Conservation (phyloP, 257 asterid genomes). For the Avicennia marina region DNA sequence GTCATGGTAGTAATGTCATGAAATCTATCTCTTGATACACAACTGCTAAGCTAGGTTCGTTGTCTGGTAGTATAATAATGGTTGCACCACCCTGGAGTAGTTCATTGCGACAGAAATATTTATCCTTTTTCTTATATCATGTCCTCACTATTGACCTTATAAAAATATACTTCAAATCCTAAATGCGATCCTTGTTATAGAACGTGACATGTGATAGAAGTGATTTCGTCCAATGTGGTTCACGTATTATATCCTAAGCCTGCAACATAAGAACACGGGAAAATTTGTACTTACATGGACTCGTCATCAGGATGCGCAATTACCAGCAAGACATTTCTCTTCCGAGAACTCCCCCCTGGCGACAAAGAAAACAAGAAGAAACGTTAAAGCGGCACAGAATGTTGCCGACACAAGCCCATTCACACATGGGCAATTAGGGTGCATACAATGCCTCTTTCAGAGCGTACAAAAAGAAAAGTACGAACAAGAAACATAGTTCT, state of each 20-base stretch:
- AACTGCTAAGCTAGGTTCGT: not conserved
- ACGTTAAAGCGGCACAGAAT: not conserved
- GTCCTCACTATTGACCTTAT: not conserved
- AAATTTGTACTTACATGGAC: conserved; percentile 60
- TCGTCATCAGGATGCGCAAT: conserved; percentile 96
- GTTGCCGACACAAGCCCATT: too few species aligned
- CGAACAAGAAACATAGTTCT: not conserved
- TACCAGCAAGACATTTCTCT: conserved; percentile 69
- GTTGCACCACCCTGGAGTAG: not conserved
- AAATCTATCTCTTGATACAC: not conserved
- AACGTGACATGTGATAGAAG: not conserved
- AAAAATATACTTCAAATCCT: not conserved
- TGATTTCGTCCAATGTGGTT: not conserved
- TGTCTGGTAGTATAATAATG: not conserved
- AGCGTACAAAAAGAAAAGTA: not conserved
- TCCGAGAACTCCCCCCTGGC: conserved; percentile 30
- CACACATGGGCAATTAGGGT: not conserved
- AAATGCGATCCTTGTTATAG: not conserved
- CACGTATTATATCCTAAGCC: not conserved
- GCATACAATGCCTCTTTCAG: too few species aligned
- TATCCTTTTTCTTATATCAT: not conserved
- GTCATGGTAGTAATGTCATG: too few species aligned
- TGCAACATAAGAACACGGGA: not conserved
- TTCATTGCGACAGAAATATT: not conserved
- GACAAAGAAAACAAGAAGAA: not conserved